Percentiles rank a stretch among this genome's conserved stretches.
Evolutionary conservation across 805 yeast species (phyloP).

Genomic region (Candida tibetensis): DNA sequence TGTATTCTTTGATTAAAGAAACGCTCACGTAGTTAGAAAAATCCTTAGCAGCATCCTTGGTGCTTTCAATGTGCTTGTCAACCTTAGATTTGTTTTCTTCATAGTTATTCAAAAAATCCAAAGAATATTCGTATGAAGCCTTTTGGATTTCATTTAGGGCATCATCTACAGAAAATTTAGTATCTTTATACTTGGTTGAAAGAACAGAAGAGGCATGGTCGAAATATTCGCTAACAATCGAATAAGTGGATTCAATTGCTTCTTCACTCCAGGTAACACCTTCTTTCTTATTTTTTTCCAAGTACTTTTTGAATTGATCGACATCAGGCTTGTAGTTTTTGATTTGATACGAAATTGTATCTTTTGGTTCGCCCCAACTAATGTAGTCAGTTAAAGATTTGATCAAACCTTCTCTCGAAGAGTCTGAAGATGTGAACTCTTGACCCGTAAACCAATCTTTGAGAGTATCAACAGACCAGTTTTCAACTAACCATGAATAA

Average conservation of each 20-base stretch:
- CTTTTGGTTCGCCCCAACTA: conserved; percentile 8
- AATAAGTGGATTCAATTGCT: conserved; percentile 13
- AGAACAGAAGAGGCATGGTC: conserved; percentile 17
- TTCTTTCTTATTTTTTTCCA: conserved; percentile 9
- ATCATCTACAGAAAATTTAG: conserved; percentile 13
- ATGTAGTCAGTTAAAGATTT: conserved; percentile 14
- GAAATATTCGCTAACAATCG: conserved; percentile 18
- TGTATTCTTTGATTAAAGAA: conserved; percentile 8
- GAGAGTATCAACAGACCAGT: conserved; percentile 36
- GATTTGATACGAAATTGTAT: conserved; percentile 14
- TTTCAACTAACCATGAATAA: conserved; percentile 30
- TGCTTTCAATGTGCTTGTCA: conserved; percentile 10
- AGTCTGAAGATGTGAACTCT: conserved; percentile 22
- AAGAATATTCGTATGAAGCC: conserved; percentile 19
- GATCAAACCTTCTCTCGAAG: conserved; percentile 24
- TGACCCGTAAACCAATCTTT: conserved; percentile 39
- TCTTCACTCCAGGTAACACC: conserved; percentile 17
- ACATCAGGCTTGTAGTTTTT: conserved; percentile 18
- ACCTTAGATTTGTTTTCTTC: conserved; percentile 8
- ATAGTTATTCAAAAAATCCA: conserved; percentile 8
- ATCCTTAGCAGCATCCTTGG: conserved; percentile 13
- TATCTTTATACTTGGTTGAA: conserved; percentile 8
- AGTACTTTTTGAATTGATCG: conserved; percentile 15
- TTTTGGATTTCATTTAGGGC: conserved; percentile 16
- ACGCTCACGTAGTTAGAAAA: conserved; percentile 10